phyloP scores from a whole-genome alignment of 768 basidiomycete species.

The Baorangia bicolor region DNA sequence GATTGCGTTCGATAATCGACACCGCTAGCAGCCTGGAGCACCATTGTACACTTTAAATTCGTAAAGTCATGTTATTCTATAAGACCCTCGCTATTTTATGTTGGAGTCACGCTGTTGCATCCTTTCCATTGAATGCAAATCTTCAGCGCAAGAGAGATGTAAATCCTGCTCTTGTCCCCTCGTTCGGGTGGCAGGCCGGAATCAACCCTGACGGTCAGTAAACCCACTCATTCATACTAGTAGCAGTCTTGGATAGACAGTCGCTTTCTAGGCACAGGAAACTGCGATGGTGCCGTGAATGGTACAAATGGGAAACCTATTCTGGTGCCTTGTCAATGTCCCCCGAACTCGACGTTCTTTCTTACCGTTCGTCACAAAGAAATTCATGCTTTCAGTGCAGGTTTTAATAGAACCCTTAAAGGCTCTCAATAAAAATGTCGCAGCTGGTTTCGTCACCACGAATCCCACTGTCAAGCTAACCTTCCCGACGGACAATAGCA shows the following conservation, averaged over 20 bases:
- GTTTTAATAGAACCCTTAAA: conserved; percentile 25
- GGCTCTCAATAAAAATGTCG: conserved; percentile 51
- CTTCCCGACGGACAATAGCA: conserved; percentile 63
- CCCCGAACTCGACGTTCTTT: conserved; percentile 54
- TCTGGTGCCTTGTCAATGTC: conserved; percentile 65
- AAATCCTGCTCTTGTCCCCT: conserved; percentile 53
- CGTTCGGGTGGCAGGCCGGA: conserved; percentile 56
- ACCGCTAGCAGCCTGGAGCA: not conserved
- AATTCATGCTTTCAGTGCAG: not conserved
- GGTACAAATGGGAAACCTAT: conserved; percentile 55
- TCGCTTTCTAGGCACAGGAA: conserved; percentile 48
- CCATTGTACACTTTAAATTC: not conserved
- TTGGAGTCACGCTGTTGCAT: conserved; percentile 4
- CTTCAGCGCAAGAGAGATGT: conserved; percentile 42
- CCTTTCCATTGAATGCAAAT: conserved; percentile 18
- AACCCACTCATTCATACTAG: not conserved
- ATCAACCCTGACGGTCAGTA: conserved; percentile 59
- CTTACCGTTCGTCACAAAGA: conserved; percentile 38
- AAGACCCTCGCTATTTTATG: conserved; percentile 8
- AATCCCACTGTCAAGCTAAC: conserved; percentile 57
- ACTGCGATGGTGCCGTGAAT: conserved; percentile 63
- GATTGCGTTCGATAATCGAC: not conserved
- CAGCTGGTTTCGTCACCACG: conserved; percentile 61
- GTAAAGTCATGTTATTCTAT: conserved; percentile 16
- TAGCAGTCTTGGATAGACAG: not conserved